A percentile compares a stretch with the other conserved stretches of the same genome.
phyloP scores from a whole-genome alignment of 2,329 filamentous ascomycete genomes.

The Basipetospora chlamydospora region DNA sequence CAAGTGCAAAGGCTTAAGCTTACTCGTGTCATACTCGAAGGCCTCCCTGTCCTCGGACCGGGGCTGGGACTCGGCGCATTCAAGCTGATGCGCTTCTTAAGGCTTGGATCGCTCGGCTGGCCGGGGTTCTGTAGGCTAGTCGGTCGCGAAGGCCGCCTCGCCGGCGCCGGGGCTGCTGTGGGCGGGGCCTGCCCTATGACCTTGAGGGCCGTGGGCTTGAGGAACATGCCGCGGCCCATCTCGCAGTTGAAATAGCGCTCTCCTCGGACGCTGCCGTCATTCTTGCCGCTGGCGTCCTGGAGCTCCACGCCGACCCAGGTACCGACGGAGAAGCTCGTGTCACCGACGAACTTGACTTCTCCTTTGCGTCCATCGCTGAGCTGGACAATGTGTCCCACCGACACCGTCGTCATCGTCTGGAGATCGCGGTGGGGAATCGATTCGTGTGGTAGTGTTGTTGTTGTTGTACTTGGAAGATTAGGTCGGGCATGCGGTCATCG shows the following conservation, averaged over 20 bases:
- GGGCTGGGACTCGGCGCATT: conserved; percentile 63
- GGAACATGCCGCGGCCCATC: conserved; percentile 69
- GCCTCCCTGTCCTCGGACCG: conserved; percentile 38
- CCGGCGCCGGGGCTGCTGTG: conserved; percentile 20
- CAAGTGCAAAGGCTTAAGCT: conserved; percentile 12
- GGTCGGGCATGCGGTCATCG: too few species aligned
- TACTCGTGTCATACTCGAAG: conserved; percentile 43
- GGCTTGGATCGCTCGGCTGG: conserved; percentile 29
- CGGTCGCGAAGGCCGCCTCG: conserved; percentile 28
- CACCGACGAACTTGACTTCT: conserved; percentile 67
- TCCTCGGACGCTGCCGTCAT: conserved; percentile 82
- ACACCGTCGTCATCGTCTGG: conserved; percentile 44
- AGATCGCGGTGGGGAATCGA: too few species aligned
- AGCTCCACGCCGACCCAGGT: conserved; percentile 87
- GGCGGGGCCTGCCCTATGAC: conserved; percentile 34
- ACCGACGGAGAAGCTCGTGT: conserved; percentile 64
- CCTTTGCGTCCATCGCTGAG: conserved; percentile 66
- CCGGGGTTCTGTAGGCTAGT: conserved; percentile 29
- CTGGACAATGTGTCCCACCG: conserved; percentile 60
- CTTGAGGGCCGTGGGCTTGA: conserved; percentile 56
- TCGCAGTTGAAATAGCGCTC: conserved; percentile 78
- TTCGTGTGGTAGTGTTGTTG: too few species aligned
- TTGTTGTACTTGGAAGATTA: too few species aligned
- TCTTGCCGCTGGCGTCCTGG: conserved; percentile 71
- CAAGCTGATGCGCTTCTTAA: conserved; percentile 50